phyloP scores from a whole-genome alignment of 768 basidiomycete species.

The Cystobasidium ongulense region DNA sequence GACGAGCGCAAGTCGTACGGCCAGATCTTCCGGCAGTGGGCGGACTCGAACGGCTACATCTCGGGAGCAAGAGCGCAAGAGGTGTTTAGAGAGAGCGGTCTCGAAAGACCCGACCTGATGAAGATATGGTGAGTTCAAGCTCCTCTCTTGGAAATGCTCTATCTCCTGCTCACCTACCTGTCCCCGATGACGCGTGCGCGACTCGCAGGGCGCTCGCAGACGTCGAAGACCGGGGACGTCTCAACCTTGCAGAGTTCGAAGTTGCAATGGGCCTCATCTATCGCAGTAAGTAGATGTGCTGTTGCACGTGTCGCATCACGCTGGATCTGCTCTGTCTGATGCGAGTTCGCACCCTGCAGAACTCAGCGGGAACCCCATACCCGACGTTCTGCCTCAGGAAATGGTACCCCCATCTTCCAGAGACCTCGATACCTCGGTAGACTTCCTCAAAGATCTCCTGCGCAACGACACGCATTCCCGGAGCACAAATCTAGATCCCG shows the following conservation, averaged over 20 bases:
- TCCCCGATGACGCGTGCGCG: not conserved
- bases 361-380: slow-evolving; percentile 84
- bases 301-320: not conserved
- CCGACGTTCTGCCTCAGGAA: slow-evolving; percentile 75
- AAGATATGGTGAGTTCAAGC: slow-evolving; percentile 67
- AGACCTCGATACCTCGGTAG: slow-evolving; percentile 80
- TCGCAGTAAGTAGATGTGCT: slow-evolving; percentile 60
- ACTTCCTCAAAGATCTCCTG: slow-evolving; percentile 77
- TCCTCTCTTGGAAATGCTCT: not conserved
- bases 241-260: slow-evolving; percentile 92
- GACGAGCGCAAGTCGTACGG: slow-evolving; percentile 95
- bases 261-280: slow-evolving; percentile 98
- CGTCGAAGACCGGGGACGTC: slow-evolving; percentile 82
- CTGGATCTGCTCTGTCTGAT: not conserved
- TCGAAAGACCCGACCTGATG: slow-evolving; percentile 80
- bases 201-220: slow-evolving; percentile 75
- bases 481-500: slow-evolving; percentile 47
- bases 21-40: slow-evolving; percentile 96
- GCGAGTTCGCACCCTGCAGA: slow-evolving; percentile 49
- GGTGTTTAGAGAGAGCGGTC: slow-evolving; percentile 86
- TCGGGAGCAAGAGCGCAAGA: slow-evolving; percentile 72
- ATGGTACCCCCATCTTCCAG: slow-evolving; percentile 83
- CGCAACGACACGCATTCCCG: slow-evolving; percentile 66
- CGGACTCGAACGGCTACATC: slow-evolving; percentile 74
- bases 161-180: slow-evolving; percentile 20